Conservation (phyloP, 192 early-diverging fungal species). For the Gryganskiella cystojenkinii region DNA sequence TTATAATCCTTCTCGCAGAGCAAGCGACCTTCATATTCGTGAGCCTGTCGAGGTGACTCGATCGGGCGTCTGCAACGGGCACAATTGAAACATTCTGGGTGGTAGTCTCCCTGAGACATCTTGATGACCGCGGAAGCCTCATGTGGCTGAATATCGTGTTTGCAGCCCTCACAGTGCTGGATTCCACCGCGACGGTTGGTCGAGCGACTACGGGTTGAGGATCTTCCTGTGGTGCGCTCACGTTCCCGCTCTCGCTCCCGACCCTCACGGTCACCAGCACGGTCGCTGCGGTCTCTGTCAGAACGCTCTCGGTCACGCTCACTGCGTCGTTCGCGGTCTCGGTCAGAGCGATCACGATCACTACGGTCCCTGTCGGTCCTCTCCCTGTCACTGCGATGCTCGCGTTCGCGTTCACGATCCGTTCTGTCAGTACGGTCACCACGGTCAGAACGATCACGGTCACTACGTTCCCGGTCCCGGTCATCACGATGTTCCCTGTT, state of each 20-base stretch:
- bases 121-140: slow-evolving; percentile 39
- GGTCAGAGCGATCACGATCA: slow-evolving; percentile 14
- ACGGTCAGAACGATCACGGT: slow-evolving; percentile 7
- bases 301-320: not conserved
- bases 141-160: slow-evolving; percentile 42
- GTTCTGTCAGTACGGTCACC: slow-evolving; percentile 8
- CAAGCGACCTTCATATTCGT: slow-evolving; percentile 67
- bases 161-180: slow-evolving; percentile 41
- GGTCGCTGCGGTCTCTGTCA: slow-evolving; percentile 1
- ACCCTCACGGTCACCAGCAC: not conserved
- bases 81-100: slow-evolving; percentile 68
- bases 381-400: slow-evolving; percentile 21
- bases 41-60: slow-evolving; percentile 57
- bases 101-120: slow-evolving; percentile 54
- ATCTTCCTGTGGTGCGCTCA: slow-evolving; percentile 18
- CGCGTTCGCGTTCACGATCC: slow-evolving; percentile 20
- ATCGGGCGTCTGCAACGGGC: slow-evolving; percentile 62
- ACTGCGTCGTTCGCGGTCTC: slow-evolving; percentile 1
- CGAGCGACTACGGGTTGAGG: slow-evolving; percentile 41
- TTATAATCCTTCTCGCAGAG: slow-evolving; percentile 72
- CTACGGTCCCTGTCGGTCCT: not conserved
- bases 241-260: not conserved
- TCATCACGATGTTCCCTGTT: slow-evolving; percentile 20
- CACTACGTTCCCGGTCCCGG: not conserved
- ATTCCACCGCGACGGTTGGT: slow-evolving; percentile 40